A percentile compares a stretch with the other conserved stretches of the same genome.
These are phyloP conservation scores for Cerioporus squamosus DNA, from an alignment of 1,284 basidiomycete species.

Conservation along the genomic window DNA sequence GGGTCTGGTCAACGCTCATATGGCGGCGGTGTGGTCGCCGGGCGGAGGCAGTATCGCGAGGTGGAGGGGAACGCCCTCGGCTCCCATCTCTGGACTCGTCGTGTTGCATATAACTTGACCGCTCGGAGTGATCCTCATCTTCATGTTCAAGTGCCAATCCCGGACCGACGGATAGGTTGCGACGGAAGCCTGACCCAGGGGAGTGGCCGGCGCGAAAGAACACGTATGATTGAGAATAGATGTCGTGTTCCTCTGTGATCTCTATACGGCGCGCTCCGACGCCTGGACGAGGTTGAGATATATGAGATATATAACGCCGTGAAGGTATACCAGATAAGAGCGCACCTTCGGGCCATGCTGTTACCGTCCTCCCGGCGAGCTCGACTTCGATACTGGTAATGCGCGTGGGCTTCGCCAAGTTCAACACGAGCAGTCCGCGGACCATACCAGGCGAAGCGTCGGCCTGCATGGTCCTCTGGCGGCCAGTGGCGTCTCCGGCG, in stretches of 20 bases:
- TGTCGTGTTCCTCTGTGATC: slow-evolving; percentile 78
- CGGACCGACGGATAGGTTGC: slow-evolving; percentile 83
- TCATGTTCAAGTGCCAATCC: slow-evolving; percentile 47
- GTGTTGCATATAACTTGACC: slow-evolving; percentile 27
- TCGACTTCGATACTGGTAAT: slow-evolving; percentile 87
- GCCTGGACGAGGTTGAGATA: slow-evolving; percentile 47
- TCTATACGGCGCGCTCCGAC: slow-evolving; percentile 83
- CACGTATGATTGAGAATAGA: slow-evolving; percentile 75
- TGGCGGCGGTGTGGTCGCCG: slow-evolving; percentile 27
- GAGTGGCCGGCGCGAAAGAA: slow-evolving; percentile 68
- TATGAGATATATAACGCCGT: too few relatives aligned
- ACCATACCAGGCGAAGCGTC: slow-evolving; percentile 77
- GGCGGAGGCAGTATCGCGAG: slow-evolving; percentile 1
- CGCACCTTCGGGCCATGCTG: slow-evolving; percentile 87
- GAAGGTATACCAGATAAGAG: slow-evolving; percentile 10
- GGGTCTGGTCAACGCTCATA: slow-evolving; percentile 39
- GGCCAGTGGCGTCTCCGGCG: slow-evolving; percentile 49
- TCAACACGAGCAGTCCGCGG: slow-evolving; percentile 86
- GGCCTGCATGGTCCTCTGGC: slow-evolving; percentile 48
- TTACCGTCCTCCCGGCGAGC: slow-evolving; percentile 70
- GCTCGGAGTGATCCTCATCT: slow-evolving; percentile 43
- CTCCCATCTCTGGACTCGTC: slow-evolving; percentile 13
- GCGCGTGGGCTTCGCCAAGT: slow-evolving; percentile 82
- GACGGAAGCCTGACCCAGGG: slow-evolving; percentile 39
- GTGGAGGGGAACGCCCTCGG: slow-evolving; percentile 25